Evolutionary conservation across 306 rosid genomes (phyloP).

Genomic region (Cucurbita ficifolia): DNA sequence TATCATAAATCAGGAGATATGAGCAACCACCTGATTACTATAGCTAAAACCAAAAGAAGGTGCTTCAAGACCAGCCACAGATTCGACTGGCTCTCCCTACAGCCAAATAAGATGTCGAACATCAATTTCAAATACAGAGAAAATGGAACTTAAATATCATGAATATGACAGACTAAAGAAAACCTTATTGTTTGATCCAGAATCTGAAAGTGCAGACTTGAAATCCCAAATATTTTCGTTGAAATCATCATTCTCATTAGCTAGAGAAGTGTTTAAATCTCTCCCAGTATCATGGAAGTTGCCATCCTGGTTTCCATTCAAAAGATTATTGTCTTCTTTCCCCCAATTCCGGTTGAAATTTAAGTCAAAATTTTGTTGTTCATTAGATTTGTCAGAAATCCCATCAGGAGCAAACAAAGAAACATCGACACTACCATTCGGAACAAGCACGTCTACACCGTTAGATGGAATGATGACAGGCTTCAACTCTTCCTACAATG

Average conservation of each 20-base stretch:
- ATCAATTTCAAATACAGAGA: neutral
- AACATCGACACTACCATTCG: neutral
- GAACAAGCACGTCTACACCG: neutral
- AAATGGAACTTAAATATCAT: neutral
- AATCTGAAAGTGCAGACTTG: slow-evolving; percentile 22
- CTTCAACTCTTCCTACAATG: slow-evolving; percentile 18
- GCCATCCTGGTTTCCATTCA: neutral
- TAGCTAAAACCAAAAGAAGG: neutral
- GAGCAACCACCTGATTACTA: slow-evolving; percentile 5
- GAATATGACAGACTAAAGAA: neutral
- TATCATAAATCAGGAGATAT: neutral
- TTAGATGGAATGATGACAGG: slow-evolving; percentile 4
- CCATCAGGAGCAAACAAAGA: neutral
- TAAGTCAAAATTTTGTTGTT: slow-evolving; percentile 10
- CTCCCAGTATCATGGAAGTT: slow-evolving; percentile 16
- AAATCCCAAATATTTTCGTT: slow-evolving; percentile 26
- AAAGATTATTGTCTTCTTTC: neutral
- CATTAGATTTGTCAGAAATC: slow-evolving; percentile 7
- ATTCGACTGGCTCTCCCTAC: neutral
- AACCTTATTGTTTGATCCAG: slow-evolving; percentile 29
- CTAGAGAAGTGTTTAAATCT: slow-evolving; percentile 15
- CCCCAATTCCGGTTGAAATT: slow-evolving; percentile 2
- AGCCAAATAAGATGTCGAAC: neutral
- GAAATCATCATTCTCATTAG: slow-evolving; percentile 16
- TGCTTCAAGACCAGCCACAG: neutral